Evolutionary conservation across 2,329 filamentous ascomycete species (phyloP), one percentile per base, ranked within the genome.

Genomic region (Venturiaceae sp.): DNA sequence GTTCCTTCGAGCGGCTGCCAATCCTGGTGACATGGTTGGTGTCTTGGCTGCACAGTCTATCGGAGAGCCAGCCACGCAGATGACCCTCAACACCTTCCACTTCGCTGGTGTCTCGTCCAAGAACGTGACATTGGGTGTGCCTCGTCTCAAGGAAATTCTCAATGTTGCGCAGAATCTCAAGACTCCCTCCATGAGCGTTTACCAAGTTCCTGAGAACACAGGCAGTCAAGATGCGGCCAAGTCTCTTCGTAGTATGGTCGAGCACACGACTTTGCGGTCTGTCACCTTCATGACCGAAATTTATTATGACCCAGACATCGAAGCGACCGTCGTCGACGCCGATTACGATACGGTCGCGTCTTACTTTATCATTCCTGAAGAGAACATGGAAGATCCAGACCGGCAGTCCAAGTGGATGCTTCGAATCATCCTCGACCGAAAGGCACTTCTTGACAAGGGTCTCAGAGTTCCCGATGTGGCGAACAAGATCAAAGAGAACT

Each of bases 61-160:
- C 70, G 94, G 94, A 77, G 94, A 99, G 74, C 94, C 94, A 41
- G 95, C 94, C 23, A 99, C 94, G 1, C 94, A 99, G 79, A 99
- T 99, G 94, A 99, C 94, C 1, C 78, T 99, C 61, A 99, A 99
- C 77, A 99, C 94, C 26, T 99, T 99, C 87, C 94, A 99, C 80
- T 99, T 99, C 73, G 92, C 94, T 73, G 94, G 94, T 96, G 91
- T 99, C 61, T 96, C 95, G 37, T 96, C 92, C 26, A 99, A 99
- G 86, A 99, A 99, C 80, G 92, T 99, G 58, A 99, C 94, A 0
- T 86, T 99, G 53, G 94, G 94, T 90, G 94, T 99, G 46, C 94
- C 94, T 46, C 92, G 94, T 85, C 83, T 99, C 54, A 99, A 99
- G 82, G 94, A 99, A 77, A 99, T 99, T 84, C 81, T 99, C 60